Evolutionary conservation across 2,329 filamentous ascomycete genomes (phyloP).

Genomic region (Colletotrichum kahawae): DNA sequence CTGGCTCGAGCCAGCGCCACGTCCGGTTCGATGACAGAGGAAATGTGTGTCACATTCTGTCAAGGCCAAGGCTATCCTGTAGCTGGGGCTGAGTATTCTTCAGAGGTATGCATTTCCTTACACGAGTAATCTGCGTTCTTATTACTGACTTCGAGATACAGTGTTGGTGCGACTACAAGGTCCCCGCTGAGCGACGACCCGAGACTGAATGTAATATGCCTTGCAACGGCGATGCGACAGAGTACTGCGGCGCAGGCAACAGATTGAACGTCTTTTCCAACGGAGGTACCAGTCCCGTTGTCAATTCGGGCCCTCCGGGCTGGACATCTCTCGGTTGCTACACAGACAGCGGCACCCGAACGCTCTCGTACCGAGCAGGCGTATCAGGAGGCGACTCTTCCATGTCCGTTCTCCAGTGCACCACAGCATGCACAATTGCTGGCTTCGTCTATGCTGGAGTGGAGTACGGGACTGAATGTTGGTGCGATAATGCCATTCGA

Average conservation of each 20-base stretch:
- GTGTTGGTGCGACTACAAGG: not conserved
- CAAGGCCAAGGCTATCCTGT: not conserved
- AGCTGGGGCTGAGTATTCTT: not conserved
- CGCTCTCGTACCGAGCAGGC: not conserved
- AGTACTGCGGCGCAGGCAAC: not conserved
- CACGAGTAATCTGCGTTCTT: not conserved
- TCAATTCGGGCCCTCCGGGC: not conserved
- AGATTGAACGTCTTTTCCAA: not conserved
- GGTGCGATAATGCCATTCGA: not conserved
- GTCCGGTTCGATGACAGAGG: not conserved
- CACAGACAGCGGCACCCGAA: not conserved
- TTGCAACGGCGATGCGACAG: not conserved
- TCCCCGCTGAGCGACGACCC: not conserved
- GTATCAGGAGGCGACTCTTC: not conserved
- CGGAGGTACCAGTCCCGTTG: not conserved
- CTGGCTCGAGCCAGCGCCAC: not conserved
- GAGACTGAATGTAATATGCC: not conserved
- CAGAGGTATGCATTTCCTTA: not conserved
- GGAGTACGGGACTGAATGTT: not conserved
- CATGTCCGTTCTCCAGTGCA: not conserved
- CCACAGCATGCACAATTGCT: not conserved
- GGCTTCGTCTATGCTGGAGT: not conserved
- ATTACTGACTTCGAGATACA: not conserved
- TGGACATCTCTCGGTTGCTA: not conserved
- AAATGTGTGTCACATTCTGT: not conserved